These are phyloP conservation scores for Agrocybe praecox DNA, from an alignment of 768 basidiomycete species.

Conservation along the genomic window DNA sequence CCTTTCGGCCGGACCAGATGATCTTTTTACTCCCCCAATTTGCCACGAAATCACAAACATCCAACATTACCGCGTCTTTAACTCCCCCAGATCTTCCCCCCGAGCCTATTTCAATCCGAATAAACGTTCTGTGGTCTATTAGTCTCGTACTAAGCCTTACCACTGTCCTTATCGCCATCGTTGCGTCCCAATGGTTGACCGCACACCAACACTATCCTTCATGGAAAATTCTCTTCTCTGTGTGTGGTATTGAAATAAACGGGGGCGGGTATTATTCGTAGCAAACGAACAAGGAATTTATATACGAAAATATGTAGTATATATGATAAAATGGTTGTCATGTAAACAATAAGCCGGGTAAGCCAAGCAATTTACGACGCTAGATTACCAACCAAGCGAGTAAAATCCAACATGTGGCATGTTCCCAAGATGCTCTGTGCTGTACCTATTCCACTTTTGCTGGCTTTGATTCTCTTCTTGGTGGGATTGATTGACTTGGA, in stretches of 20 bases:
- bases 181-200: conserved; percentile 1
- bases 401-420: neutral
- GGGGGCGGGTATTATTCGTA: too few species aligned
- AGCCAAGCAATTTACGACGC: too few species aligned
- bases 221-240: neutral
- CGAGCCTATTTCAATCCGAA: neutral
- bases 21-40: neutral
- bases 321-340: too few species aligned
- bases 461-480: conserved; percentile 1
- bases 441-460: neutral
- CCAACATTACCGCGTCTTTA: neutral
- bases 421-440: neutral
- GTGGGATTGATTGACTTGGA: conserved; percentile 4
- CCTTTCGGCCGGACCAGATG: neutral
- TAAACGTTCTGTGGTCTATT: conserved; percentile 4
- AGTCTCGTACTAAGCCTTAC: conserved; percentile 4
- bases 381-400: too few species aligned
- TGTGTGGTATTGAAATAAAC: too few species aligned
- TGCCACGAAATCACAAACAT: neutral
- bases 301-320: too few species aligned
- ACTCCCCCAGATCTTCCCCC: neutral
- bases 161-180: neutral
- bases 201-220: neutral
- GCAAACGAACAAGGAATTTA: too few species aligned
- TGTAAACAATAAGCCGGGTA: too few species aligned